phyloP scores from a whole-genome alignment of 768 basidiomycete species.

The Daedaleopsis nitida region DNA sequence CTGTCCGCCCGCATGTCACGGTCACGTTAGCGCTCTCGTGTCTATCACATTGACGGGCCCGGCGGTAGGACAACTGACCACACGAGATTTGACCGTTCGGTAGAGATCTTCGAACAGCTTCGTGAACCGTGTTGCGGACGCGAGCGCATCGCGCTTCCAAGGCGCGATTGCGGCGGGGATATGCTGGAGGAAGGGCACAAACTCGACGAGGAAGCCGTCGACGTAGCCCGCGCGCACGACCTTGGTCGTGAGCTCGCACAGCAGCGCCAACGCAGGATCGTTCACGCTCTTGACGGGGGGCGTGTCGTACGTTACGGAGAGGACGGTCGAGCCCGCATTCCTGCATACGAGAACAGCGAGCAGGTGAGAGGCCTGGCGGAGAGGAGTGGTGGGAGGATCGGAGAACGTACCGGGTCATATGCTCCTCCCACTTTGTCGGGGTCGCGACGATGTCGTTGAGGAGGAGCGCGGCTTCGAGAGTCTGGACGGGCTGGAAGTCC shows the following conservation, averaged over 20 bases:
- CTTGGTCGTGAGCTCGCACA: slow-evolving; percentile 29
- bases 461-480: slow-evolving; percentile 34
- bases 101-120: slow-evolving; percentile 27
- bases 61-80: not conserved
- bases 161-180: slow-evolving; percentile 33
- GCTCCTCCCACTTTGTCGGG: slow-evolving; percentile 34
- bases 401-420: slow-evolving; percentile 27
- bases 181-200: slow-evolving; percentile 36
- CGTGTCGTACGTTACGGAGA: slow-evolving; percentile 30
- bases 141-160: slow-evolving; percentile 32
- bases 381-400: too few species aligned
- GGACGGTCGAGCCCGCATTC: slow-evolving; percentile 30
- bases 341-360: slow-evolving; percentile 12
- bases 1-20: not conserved
- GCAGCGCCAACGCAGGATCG: slow-evolving; percentile 22
- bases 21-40: too few species aligned
- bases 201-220: slow-evolving; percentile 39
- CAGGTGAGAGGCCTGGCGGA: not conserved
- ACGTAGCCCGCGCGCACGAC: slow-evolving; percentile 37
- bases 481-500: slow-evolving; percentile 30
- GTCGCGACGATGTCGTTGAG: slow-evolving; percentile 30
- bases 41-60: not conserved
- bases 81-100: slow-evolving; percentile 8
- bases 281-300: slow-evolving; percentile 17
- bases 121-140: slow-evolving; percentile 28